Evolutionary conservation across 2,329 filamentous ascomycete species (phyloP), one percentile per base, ranked within the genome.

Genomic region (Xylariaceae sp.): DNA sequence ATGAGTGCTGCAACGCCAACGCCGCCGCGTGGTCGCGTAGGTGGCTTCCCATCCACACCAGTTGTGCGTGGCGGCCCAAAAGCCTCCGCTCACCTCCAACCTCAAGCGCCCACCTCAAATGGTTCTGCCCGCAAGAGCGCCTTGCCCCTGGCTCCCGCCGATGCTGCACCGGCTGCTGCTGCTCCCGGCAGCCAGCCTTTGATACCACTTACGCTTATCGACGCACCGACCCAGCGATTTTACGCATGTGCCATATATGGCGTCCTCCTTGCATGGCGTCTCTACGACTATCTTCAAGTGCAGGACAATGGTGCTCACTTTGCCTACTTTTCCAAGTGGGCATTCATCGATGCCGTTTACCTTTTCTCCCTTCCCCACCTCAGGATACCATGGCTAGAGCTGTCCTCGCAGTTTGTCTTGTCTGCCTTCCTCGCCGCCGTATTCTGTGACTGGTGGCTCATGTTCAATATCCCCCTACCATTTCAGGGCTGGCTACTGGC

Each of bases 381-480:
- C 53, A 80, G 86, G 60, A 95, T 98, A 73, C 92, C 92, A 42
- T 98, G 92, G 94, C 71, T 98, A 42, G 88, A 97, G 68, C 87
- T 90, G 69, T 87, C 86, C 30, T 85, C 86, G 55, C 74, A 77
- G 24, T 81, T 81, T 1, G 83, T 86, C 38, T 74, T 84, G 29
- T 68, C 76, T 21, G 65, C 89, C 15, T 94, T 92, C 56, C 62
- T 85, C 32, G 51, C 73, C 3, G 88, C 96, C 60, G 74, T 83
- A 3, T 58, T 84, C 2, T 62, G 85, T 36, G 88, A 96, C 67
- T 84, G 81, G 52, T 81, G 94, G 69, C 67, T 96, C 3, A 50
- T 50, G 48, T 48, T 36, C 34, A 46, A 50, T 21, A 49, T 50
- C 5, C 48, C 43, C 12, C 14, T 49, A 14, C 43, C 48, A 32